phyloP scores from a whole-genome alignment of 208 protist genomes.

The Trypanosoma melophagium region DNA sequence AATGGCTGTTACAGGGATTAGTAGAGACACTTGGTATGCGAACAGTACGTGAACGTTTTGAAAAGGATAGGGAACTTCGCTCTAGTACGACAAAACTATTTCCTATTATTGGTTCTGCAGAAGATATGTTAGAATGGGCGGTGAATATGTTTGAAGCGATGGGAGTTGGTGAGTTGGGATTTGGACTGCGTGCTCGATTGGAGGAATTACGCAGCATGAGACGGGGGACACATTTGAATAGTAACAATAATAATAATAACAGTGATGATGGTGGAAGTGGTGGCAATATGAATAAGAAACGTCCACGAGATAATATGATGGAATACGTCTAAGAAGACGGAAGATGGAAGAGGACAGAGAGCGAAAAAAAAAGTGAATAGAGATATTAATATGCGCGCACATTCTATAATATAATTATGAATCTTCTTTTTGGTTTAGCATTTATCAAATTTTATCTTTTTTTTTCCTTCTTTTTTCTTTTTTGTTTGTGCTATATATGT shows the following conservation, averaged over 20 bases:
- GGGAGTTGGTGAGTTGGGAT: slow-evolving; percentile 53
- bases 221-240: background rate
- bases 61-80: slow-evolving; percentile 53
- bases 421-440: slow-evolving; percentile 1
- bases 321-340: slow-evolving; percentile 27
- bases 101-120: slow-evolving; percentile 31
- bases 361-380: slow-evolving; percentile 1
- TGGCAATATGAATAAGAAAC: slow-evolving; percentile 8
- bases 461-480: too few species aligned
- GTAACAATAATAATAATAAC: background rate
- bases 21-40: slow-evolving; percentile 70
- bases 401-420: background rate
- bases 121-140: slow-evolving; percentile 43
- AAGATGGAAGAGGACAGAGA: slow-evolving; percentile 8
- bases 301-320: slow-evolving; percentile 19
- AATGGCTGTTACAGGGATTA: slow-evolving; percentile 66
- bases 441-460: too few species aligned
- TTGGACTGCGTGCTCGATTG: slow-evolving; percentile 42
- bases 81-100: slow-evolving; percentile 55
- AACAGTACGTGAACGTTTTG: slow-evolving; percentile 39
- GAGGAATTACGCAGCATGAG: slow-evolving; percentile 38
- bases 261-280: background rate
- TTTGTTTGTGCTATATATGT: too few species aligned
- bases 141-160: slow-evolving; percentile 79
- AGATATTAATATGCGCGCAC: background rate